Base-by-base conservation (phyloP, 2,329 filamentous ascomycete genomes). In the Cadophora malorum region DNA sequence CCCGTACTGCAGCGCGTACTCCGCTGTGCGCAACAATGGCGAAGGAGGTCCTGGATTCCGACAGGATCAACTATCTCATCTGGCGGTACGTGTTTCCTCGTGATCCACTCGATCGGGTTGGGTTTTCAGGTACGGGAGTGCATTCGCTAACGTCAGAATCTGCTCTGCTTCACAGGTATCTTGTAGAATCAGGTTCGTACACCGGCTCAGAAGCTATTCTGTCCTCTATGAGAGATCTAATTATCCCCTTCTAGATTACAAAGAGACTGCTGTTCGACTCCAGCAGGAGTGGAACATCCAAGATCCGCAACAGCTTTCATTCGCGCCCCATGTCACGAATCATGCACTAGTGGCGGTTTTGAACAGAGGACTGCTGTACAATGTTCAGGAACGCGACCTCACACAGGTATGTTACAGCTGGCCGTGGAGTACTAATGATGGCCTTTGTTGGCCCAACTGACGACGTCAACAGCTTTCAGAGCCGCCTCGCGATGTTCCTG, bases 31-130 rank as follows among this genome's bases (percentile, higher is more conserved):
- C 66, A 69, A 73, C 69, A 53, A 78, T 79, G 76, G 69, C 75
- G 21, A 78, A 78, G 71, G 77, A 79, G 72, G 66, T 69, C 41
- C 83, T 90, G 76, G 85, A 89, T 83, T 89, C 86, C 73, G 84
- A 90, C 79, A 84, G 86, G 83, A 82, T 90, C 84, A 90, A 90
- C 83, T 90, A 87, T 83, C 84, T 90, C 79, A 84, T 90, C 78
- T 90, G 88, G 88, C 89, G 87, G 88, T 90, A 83, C 80, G 88
- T 78, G 70, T 75, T 73, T 73, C 68, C 72, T 73, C 72, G 71
- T 76, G 73, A 75, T 76, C 74, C 71, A 68, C 73, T 65, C 63
- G 56, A 66, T 73, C 67, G 66, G 69, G 56, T 38, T 59, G 28
- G 25, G 65, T 70, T 70, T 73, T 70, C 69, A 72, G 72, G 71